Base-by-base conservation (phyloP, 176 grass and related monocot species). In the Dactylis glomerata region DNA sequence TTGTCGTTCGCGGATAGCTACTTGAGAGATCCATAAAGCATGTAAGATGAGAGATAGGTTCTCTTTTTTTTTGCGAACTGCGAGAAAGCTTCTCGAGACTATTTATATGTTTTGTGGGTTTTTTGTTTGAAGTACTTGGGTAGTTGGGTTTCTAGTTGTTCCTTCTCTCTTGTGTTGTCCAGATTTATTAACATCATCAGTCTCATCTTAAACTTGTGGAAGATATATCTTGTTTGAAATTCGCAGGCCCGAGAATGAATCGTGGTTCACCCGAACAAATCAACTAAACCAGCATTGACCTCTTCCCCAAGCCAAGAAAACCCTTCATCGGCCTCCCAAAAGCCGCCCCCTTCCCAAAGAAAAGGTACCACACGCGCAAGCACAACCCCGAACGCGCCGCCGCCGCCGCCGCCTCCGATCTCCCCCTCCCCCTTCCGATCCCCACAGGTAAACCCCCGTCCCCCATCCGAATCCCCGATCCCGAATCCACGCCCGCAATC, bases 241-340 rank as follows among this genome's bases (percentile, higher is more conserved):
- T 51, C 47, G 47, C 17, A 52, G 8, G 17, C 22, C 50, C 17
- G 8, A 52, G 16, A 19, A 52, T 17, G 50, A 52, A 52, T 22
- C 50, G 50, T 52, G 8, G 8, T 55, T 24, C 15, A 24, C n/a
- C 0, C 79, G 41, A 42, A 9, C 41, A 42, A 23, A n/a, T n/a
- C n/a, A 67, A 49, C 8, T 15, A 10, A 26, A 61, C 17, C 26
- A 44, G 55, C 55, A 49, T 67, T 84, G 82, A 54, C 59, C 73
- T 76, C 83, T 77, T 77, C 47, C 4, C 83, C 73, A 77, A 85
- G 47, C 32, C 82, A 38, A 74, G 56, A 76, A 77, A 84, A 10
- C 71, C 38, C 41, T 72, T 10, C 37, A 11, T 10, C 31, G 4
- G 23, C 40, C 30, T 66, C 59, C 34, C 26, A 71, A 77, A 65